Evolutionary conservation across 2,329 filamentous ascomycete genomes (phyloP).

Genomic region (Aspergillus tubingensis): DNA sequence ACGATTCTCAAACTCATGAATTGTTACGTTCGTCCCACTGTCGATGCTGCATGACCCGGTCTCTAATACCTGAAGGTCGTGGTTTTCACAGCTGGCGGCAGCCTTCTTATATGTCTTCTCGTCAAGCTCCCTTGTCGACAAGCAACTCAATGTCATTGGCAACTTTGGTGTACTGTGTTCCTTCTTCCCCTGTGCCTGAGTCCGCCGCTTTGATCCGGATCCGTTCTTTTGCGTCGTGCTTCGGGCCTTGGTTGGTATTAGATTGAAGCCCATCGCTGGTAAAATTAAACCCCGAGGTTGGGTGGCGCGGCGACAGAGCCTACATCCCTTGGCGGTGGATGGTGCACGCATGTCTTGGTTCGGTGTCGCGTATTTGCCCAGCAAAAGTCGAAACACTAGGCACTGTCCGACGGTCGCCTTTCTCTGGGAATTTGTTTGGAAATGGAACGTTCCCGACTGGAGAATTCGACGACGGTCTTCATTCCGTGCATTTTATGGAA

Average conservation of each 20-base stretch:
- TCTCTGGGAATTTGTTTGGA: background rate
- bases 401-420: background rate
- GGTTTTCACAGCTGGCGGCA: slow-evolving; percentile 1
- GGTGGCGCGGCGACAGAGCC: background rate
- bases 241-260: slow-evolving; percentile 31
- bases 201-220: background rate
- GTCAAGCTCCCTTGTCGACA: slow-evolving; percentile 1
- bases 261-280: slow-evolving; percentile 40
- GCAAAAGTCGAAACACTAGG: background rate
- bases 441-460: background rate
- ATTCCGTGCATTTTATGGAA: background rate
- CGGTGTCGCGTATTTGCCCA: background rate
- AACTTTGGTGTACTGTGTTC: slow-evolving; percentile 11
- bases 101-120: slow-evolving; percentile 3
- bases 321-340: background rate
- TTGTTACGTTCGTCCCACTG: slow-evolving; percentile 19
- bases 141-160: slow-evolving; percentile 7
- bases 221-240: slow-evolving; percentile 1
- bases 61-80: background rate
- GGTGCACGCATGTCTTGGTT: background rate
- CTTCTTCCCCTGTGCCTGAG: slow-evolving; percentile 8
- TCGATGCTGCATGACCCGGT: slow-evolving; percentile 13
- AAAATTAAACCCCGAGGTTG: slow-evolving; percentile 25
- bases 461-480: background rate
- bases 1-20: slow-evolving; percentile 16